Percentiles rank a stretch among this genome's conserved stretches.
phyloP scores from a whole-genome alignment of 1,284 basidiomycete genomes.

The Leccinum pallidistipes region DNA sequence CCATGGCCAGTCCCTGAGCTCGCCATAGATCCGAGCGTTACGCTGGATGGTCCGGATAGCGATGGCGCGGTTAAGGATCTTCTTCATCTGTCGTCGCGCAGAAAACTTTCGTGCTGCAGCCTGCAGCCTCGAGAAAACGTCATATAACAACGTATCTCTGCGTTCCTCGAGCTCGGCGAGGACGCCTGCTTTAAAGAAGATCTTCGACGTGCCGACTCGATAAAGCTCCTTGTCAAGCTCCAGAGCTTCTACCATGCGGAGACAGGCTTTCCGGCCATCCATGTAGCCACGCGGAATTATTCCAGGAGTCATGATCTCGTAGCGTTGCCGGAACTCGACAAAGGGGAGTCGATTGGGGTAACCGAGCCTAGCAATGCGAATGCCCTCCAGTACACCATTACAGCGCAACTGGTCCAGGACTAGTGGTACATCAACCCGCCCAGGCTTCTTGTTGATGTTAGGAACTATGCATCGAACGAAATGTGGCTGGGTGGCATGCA shows the following conservation, averaged over 20 bases:
- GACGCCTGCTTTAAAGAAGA: constrained; percentile 99
- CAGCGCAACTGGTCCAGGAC: constrained; percentile 97
- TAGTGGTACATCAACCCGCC: constrained; percentile 89
- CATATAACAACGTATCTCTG: constrained; percentile 83
- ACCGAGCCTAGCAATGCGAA: constrained; percentile 95
- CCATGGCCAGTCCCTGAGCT: constrained; percentile 96
- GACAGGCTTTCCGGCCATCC: constrained; percentile 94
- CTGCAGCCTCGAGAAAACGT: constrained; percentile 89
- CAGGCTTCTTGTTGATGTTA: constrained; percentile 90
- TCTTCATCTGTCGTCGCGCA: constrained; percentile 89
- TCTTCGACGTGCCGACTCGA: constrained; percentile 95
- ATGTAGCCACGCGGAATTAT: constrained; percentile 93
- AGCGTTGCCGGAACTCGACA: constrained; percentile 95
- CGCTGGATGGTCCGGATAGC: constrained; percentile 93
- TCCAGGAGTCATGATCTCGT: constrained; percentile 93
- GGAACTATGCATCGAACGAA: constrained; percentile 78
- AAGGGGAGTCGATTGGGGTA: constrained; percentile 98
- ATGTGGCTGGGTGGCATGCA: constrained; percentile 95
- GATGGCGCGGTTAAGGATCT: constrained; percentile 90
- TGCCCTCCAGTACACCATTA: constrained; percentile 99
- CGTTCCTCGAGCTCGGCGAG: constrained; percentile 97
- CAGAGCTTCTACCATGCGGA: constrained; percentile 90
- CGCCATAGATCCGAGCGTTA: constrained; percentile 90
- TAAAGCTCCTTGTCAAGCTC: constrained; percentile 86
- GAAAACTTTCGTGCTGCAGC: constrained; percentile 86